Conservation (phyloP, 768 basidiomycete genomes). For the Trametes gibbosa region DNA sequence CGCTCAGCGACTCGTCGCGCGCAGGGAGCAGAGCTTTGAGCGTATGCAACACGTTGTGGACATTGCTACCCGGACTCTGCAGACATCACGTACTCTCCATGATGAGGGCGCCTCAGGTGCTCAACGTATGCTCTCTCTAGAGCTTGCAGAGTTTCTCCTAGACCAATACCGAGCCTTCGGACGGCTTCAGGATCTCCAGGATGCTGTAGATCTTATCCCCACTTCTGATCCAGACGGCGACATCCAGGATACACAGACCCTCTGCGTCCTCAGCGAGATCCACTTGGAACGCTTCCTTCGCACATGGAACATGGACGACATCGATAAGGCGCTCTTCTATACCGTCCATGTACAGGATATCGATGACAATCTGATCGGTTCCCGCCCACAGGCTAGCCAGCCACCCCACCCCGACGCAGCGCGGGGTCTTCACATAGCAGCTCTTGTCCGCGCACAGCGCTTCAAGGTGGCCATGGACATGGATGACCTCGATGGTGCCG, state of each 20-base stretch:
- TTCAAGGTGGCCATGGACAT: conserved; percentile 1
- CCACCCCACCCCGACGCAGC: not conserved
- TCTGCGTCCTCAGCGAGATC: not conserved
- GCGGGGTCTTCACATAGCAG: not conserved
- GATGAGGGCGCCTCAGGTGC: not conserved
- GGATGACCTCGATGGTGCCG: not conserved
- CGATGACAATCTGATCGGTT: not conserved
- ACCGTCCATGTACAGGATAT: not conserved
- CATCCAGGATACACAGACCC: not conserved
- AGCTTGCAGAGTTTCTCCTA: not conserved
- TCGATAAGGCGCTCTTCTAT: not conserved
- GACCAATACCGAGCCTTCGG: not conserved
- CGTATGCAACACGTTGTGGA: not conserved
- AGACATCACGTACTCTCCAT: not conserved
- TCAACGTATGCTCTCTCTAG: not conserved
- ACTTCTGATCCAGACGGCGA: not conserved
- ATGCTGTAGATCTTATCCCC: not conserved
- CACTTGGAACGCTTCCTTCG: not conserved
- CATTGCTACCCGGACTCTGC: not conserved
- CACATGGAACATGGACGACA: not conserved
- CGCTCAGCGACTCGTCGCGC: not conserved
- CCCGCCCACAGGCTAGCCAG: not conserved
- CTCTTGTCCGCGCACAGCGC: not conserved
- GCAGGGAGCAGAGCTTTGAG: not conserved
- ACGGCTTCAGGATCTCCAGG: not conserved